Percentiles rank a stretch among this genome's conserved stretches.
phyloP scores from a whole-genome alignment of 805 yeast species.

The Cyberlindnera mrakii region DNA sequence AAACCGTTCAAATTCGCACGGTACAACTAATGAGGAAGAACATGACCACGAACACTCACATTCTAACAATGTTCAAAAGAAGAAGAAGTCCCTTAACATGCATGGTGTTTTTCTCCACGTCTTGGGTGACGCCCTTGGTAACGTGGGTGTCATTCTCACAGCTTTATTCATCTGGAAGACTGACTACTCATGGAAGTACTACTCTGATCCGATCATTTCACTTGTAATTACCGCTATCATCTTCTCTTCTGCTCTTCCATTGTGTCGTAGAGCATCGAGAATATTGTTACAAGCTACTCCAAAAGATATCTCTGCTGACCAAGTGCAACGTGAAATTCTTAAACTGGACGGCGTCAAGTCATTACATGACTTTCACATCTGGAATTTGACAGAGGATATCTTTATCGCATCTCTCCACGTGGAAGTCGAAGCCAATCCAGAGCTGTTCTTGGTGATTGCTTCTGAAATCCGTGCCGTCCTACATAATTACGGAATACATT shows the following conservation, averaged over 20 bases:
- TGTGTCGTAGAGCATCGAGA: slow-evolving; percentile 80
- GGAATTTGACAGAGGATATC: slow-evolving; percentile 89
- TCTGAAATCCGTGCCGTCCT: slow-evolving; percentile 69
- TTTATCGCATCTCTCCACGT: slow-evolving; percentile 87
- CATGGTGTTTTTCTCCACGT: slow-evolving; percentile 96
- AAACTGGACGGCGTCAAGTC: slow-evolving; percentile 69
- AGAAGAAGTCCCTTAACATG: slow-evolving; percentile 79
- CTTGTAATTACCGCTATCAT: slow-evolving; percentile 81
- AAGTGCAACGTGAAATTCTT: slow-evolving; percentile 62
- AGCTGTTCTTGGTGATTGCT: slow-evolving; percentile 64
- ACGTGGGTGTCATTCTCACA: slow-evolving; percentile 84
- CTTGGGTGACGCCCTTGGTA: slow-evolving; percentile 93
- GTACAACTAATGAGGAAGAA: slow-evolving; percentile 18
- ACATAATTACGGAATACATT: slow-evolving; percentile 81
- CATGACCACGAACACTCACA: slow-evolving; percentile 4
- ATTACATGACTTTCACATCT: slow-evolving; percentile 91
- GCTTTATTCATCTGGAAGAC: slow-evolving; percentile 95
- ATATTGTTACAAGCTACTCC: slow-evolving; percentile 93
- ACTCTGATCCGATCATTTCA: slow-evolving; percentile 83
- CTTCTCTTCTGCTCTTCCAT: slow-evolving; percentile 85
- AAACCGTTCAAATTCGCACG: slow-evolving; percentile 11
- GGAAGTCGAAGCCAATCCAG: slow-evolving; percentile 60
- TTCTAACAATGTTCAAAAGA: slow-evolving; percentile 10
- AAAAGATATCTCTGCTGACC: slow-evolving; percentile 67
- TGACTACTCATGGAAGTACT: slow-evolving; percentile 79